phyloP scores from a whole-genome alignment of 768 basidiomycete species.

The Ephemerocybe angulata region DNA sequence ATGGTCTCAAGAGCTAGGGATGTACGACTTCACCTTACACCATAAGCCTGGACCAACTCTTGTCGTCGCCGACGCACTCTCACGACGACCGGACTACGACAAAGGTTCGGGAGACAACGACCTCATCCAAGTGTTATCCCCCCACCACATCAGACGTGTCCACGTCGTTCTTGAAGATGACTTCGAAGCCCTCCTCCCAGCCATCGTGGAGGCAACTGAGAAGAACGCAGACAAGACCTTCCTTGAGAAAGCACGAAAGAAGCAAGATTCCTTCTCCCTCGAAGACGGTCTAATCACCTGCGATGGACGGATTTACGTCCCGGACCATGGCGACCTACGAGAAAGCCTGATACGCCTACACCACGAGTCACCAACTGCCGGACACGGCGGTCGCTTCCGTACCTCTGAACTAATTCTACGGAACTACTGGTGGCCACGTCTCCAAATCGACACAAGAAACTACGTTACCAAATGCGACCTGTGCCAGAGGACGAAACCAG shows the following conservation, averaged over 20 bases:
- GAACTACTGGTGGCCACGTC: slow-evolving; percentile 10
- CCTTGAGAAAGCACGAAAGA: background rate
- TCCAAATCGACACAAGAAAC: background rate
- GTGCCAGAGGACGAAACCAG: slow-evolving; percentile 5
- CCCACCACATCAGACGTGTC: background rate
- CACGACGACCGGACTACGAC: background rate
- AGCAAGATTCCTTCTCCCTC: background rate
- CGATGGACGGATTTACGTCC: background rate
- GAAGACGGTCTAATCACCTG: background rate
- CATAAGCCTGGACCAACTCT: background rate
- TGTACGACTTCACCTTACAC: slow-evolving; percentile 28
- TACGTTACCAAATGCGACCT: background rate
- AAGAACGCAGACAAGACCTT: background rate
- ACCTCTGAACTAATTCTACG: slow-evolving; percentile 9
- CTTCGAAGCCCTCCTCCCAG: background rate
- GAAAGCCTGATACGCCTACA: background rate
- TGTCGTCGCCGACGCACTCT: background rate
- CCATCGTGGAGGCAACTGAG: background rate
- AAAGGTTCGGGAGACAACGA: background rate
- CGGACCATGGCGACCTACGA: background rate
- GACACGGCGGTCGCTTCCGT: slow-evolving; percentile 1
- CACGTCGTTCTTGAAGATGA: background rate
- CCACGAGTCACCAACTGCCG: background rate
- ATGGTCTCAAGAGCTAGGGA: slow-evolving; percentile 35
- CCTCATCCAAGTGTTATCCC: background rate